These are phyloP conservation scores for Aureobasidium sp. DNA, from an alignment of 2,329 filamentous ascomycete genomes.

Conservation along the genomic window DNA sequence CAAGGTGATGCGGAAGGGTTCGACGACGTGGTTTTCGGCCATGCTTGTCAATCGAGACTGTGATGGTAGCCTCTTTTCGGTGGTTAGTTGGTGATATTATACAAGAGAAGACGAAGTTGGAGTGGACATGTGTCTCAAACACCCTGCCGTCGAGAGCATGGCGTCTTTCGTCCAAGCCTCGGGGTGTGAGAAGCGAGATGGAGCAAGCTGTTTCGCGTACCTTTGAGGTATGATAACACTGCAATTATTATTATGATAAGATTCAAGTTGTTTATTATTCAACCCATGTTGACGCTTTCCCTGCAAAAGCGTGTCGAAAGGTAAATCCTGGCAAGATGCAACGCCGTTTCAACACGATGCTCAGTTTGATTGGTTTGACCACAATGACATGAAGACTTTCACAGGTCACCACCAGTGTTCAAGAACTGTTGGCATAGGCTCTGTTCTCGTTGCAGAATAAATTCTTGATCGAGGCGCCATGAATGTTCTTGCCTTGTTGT, in stretches of 20 bases:
- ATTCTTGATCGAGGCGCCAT: neutral
- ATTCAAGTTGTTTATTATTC: slow-evolving; percentile 10
- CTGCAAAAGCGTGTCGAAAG: neutral
- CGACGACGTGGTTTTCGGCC: slow-evolving; percentile 32
- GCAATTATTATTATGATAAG: neutral
- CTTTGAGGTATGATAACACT: too few relatives aligned
- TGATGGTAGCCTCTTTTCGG: slow-evolving; percentile 51
- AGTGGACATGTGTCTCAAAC: neutral
- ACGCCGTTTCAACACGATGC: slow-evolving; percentile 6
- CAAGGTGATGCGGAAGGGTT: slow-evolving; percentile 70
- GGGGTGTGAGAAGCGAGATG: slow-evolving; percentile 38
- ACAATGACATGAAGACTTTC: neutral
- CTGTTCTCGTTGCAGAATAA: neutral
- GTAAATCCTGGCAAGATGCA: slow-evolving; percentile 2
- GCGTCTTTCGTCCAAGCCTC: slow-evolving; percentile 48
- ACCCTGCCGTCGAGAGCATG: slow-evolving; percentile 35
- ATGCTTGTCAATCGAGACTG: slow-evolving; percentile 25
- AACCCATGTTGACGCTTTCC: slow-evolving; percentile 16
- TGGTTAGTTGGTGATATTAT: too few relatives aligned
- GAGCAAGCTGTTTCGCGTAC: neutral
- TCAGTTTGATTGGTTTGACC: slow-evolving; percentile 13
- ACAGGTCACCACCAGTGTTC: too few relatives aligned
- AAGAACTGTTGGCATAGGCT: too few relatives aligned
- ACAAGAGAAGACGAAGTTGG: neutral
- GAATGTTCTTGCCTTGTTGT: slow-evolving; percentile 10